These are phyloP conservation scores for Porcisia hertigi DNA, from an alignment of 208 protist genomes.

Conservation along the genomic window DNA sequence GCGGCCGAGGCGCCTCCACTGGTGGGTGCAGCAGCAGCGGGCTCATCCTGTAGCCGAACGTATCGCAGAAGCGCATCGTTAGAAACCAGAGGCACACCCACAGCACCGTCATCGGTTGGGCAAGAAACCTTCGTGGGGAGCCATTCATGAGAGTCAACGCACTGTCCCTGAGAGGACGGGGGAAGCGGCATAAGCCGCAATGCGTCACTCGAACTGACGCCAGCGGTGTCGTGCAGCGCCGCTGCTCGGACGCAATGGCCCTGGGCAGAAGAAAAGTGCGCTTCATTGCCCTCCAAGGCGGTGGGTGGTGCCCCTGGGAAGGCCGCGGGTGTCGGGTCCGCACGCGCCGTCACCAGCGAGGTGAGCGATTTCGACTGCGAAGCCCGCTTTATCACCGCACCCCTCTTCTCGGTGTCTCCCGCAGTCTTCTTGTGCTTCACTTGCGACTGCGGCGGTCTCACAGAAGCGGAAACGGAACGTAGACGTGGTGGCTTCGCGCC, in stretches of 20 bases:
- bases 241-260: neutral
- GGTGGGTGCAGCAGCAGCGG: neutral
- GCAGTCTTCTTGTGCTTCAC: neutral
- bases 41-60: neutral
- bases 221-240: neutral
- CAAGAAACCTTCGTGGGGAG: neutral
- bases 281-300: neutral
- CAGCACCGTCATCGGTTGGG: neutral
- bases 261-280: neutral
- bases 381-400: neutral
- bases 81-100: constrained; percentile 17
- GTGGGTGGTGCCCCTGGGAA: neutral
- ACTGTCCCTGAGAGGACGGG: neutral
- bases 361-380: neutral
- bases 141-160: neutral
- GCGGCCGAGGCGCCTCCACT: neutral
- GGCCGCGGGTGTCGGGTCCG: neutral
- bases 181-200: constrained; percentile 17
- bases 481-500: constrained; percentile 26
- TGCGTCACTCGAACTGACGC: neutral
- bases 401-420: neutral
- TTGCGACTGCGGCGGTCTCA: constrained; percentile 1
- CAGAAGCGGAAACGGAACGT: constrained; percentile 4
- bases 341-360: neutral
- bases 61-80: constrained; percentile 22